Conservation (phyloP, 2,329 filamentous ascomycete genomes). For the Dactylellina parvicollis region DNA sequence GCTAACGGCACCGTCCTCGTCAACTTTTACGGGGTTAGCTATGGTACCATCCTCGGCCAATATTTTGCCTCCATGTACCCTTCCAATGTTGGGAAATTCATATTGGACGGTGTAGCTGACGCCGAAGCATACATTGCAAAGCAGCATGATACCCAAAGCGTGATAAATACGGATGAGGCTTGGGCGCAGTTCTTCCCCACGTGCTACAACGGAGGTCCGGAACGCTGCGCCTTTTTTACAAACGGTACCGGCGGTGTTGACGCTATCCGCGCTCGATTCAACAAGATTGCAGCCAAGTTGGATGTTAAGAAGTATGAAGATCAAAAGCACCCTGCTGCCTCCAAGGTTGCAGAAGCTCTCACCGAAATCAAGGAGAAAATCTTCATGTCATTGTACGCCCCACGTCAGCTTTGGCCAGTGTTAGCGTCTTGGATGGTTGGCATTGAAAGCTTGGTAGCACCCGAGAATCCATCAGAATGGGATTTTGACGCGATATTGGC, state of each 20-base stretch:
- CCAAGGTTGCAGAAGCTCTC: neutral
- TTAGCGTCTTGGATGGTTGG: slow-evolving; percentile 15
- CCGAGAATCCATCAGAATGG: slow-evolving; percentile 20
- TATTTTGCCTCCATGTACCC: slow-evolving; percentile 40
- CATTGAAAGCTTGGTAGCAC: neutral
- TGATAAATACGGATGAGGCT: slow-evolving; percentile 23
- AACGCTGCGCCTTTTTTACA: slow-evolving; percentile 19
- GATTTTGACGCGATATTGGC: neutral
- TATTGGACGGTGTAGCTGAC: slow-evolving; percentile 38
- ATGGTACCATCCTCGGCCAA: slow-evolving; percentile 42
- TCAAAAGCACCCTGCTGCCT: neutral
- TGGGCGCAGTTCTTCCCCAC: slow-evolving; percentile 31
- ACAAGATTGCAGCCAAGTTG: slow-evolving; percentile 12
- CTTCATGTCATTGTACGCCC: slow-evolving; percentile 10
- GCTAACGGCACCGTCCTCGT: slow-evolving; percentile 10
- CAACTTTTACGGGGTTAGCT: slow-evolving; percentile 37
- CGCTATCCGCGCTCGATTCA: slow-evolving; percentile 26
- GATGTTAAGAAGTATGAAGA: slow-evolving; percentile 24
- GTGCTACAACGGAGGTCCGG: slow-evolving; percentile 17
- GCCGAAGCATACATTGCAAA: neutral
- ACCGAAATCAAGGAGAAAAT: neutral
- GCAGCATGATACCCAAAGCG: neutral
- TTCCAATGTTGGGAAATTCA: slow-evolving; percentile 34
- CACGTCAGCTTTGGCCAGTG: neutral
- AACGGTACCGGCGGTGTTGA: neutral